These are phyloP conservation scores for Paulownia fortunei DNA, from an alignment of 257 asterid species.

Conservation along the genomic window DNA sequence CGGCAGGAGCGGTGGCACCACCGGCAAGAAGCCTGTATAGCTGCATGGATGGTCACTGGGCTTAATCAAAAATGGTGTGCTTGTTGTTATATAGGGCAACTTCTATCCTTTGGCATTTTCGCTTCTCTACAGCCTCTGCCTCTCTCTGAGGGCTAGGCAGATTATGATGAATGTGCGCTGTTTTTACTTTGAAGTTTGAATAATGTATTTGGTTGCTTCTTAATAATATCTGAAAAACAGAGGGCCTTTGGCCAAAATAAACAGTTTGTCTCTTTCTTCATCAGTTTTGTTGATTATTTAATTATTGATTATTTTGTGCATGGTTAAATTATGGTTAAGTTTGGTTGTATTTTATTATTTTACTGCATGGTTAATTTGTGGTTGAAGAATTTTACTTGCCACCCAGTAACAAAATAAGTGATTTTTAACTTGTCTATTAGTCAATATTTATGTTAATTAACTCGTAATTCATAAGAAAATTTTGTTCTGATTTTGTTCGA, in stretches of 20 bases:
- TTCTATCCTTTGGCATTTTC: constrained; percentile 83
- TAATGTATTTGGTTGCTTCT: constrained; percentile 17
- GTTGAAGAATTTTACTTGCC: not conserved
- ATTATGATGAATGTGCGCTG: not conserved
- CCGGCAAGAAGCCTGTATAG: not conserved
- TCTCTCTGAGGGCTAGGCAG: not conserved
- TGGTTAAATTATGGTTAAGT: too few species aligned
- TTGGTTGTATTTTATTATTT: too few species aligned
- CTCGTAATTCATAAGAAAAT: not conserved
- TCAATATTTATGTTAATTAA: not conserved
- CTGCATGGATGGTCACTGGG: constrained; percentile 39
- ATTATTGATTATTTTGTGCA: not conserved
- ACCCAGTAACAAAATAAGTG: not conserved
- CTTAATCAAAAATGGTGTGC: constrained; percentile 38
- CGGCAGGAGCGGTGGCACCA: constrained; percentile 21
- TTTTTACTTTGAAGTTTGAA: constrained; percentile 28
- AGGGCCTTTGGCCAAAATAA: constrained; percentile 26
- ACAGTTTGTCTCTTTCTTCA: not conserved
- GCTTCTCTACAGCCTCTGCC: constrained; percentile 15
- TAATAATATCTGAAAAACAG: constrained; percentile 1
- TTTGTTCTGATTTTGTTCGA: too few species aligned
- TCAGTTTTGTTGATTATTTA: not conserved
- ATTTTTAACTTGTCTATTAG: not conserved
- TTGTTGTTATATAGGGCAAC: constrained; percentile 66
- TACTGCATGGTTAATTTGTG: not conserved